phyloP scores from a whole-genome alignment of 2,329 filamentous ascomycete genomes.

The Nannizziopsis arthrosporioides region DNA sequence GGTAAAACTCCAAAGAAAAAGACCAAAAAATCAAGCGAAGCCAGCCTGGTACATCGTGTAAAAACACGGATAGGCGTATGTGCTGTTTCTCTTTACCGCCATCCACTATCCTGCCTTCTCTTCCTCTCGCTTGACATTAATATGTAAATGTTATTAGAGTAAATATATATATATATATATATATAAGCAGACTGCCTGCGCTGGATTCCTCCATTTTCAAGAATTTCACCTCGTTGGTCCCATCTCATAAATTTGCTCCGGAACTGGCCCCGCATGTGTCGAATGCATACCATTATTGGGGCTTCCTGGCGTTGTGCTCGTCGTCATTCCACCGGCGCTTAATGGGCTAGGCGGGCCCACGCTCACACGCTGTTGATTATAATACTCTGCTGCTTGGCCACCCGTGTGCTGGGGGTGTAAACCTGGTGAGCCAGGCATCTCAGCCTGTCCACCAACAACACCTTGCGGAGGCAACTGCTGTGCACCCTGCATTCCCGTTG shows the following conservation, averaged over 20 bases:
- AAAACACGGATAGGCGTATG: too few relatives aligned
- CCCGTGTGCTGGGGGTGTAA: background rate
- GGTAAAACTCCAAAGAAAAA: too few relatives aligned
- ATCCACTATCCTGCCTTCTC: too few relatives aligned
- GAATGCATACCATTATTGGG: constrained; percentile 9
- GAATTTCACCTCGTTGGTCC: constrained; percentile 2
- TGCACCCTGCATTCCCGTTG: constrained; percentile 4
- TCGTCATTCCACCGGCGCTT: background rate
- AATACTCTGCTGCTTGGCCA: constrained; percentile 9
- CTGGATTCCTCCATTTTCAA: too few relatives aligned
- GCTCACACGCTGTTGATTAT: constrained; percentile 10
- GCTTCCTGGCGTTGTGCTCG: constrained; percentile 2
- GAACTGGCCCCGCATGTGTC: constrained; percentile 14
- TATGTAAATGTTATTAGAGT: too few relatives aligned
- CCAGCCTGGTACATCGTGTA: too few relatives aligned
- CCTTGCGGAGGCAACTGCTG: constrained; percentile 1
- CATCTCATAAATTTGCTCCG: constrained; percentile 16
- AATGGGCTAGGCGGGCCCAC: constrained; percentile 9
- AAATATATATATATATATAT: too few relatives aligned
- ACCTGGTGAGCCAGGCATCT: background rate
- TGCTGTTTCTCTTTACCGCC: too few relatives aligned
- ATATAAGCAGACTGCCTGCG: too few relatives aligned
- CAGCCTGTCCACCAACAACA: background rate
- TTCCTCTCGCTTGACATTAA: too few relatives aligned
- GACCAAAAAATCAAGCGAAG: too few relatives aligned